phyloP scores from a whole-genome alignment of 176 grass and related monocot genomes.

The Musa troglodytarum region DNA sequence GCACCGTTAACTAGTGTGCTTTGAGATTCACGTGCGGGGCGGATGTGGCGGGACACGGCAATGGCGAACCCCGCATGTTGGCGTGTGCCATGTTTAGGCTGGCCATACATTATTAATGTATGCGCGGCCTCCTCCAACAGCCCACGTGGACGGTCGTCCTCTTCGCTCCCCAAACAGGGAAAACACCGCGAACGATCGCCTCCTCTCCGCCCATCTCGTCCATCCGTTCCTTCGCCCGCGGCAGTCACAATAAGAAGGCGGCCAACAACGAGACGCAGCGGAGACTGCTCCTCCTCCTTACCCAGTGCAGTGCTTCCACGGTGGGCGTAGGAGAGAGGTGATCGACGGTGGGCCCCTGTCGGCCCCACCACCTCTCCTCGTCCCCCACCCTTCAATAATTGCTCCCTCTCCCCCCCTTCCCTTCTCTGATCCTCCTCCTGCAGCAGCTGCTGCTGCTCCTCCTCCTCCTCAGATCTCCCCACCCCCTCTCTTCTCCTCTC shows the following conservation, averaged over 20 bases:
- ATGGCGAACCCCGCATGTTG: no score
- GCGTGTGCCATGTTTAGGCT: no score
- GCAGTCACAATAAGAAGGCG: neutral
- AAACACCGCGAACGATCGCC: no score
- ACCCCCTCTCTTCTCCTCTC: neutral
- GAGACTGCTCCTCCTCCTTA: neutral
- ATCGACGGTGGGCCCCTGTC: neutral
- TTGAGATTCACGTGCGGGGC: no score
- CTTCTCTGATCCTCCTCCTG: neutral
- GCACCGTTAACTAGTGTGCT: no score
- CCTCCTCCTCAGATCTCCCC: neutral
- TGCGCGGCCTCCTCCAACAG: neutral
- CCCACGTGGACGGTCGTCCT: neutral
- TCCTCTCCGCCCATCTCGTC: neutral
- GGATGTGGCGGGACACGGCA: no score
- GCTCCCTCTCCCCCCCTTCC: neutral
- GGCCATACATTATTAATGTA: no score
- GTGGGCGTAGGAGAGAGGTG: no score
- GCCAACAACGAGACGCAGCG: neutral
- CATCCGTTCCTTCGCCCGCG: neutral
- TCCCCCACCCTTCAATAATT: conserved; percentile 4
- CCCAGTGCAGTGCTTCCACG: neutral
- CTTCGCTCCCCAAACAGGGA: no score
- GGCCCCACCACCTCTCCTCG: neutral
- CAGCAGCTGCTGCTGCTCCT: no score